Percentiles rank a stretch among this genome's conserved stretches.
These are phyloP conservation scores for Salix caprea DNA, from an alignment of 345 rosid species.

Conservation along the genomic window DNA sequence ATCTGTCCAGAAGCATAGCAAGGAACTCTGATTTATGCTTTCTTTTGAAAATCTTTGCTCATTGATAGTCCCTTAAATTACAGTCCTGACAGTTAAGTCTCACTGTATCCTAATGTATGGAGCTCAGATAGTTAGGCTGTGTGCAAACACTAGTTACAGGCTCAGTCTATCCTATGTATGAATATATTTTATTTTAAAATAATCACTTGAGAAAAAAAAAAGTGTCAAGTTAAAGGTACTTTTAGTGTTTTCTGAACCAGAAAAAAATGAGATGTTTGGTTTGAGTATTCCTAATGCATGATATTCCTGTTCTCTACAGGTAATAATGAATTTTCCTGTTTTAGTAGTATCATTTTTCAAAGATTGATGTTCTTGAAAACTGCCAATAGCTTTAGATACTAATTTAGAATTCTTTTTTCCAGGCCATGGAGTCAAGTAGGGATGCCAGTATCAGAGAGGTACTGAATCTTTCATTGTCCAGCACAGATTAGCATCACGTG, in stretches of 20 bases:
- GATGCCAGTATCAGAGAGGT: slow-evolving; percentile 62
- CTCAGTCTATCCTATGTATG: no score
- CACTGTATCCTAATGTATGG: not conserved
- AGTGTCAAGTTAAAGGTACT: not conserved
- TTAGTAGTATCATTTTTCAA: not conserved
- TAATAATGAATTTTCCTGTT: not conserved
- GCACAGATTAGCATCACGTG: not conserved
- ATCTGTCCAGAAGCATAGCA: not conserved
- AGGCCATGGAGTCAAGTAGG: slow-evolving; percentile 41
- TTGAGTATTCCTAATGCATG: not conserved
- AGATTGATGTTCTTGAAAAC: not conserved
- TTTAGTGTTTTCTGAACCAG: not conserved
- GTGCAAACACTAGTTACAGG: no score
- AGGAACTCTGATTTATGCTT: not conserved
- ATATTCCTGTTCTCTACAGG: no score
- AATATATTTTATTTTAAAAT: no score
- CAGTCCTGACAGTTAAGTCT: not conserved
- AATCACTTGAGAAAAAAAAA: no score
- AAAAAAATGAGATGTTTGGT: not conserved
- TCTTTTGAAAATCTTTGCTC: no score
- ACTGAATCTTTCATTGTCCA: slow-evolving; percentile 4
- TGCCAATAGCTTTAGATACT: not conserved
- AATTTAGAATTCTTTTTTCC: slow-evolving; percentile 13
- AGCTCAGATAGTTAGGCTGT: not conserved
- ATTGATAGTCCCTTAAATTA: not conserved